Base-by-base conservation (phyloP, 2,329 filamentous ascomycete species). In the Rutstroemia sp. region DNA sequence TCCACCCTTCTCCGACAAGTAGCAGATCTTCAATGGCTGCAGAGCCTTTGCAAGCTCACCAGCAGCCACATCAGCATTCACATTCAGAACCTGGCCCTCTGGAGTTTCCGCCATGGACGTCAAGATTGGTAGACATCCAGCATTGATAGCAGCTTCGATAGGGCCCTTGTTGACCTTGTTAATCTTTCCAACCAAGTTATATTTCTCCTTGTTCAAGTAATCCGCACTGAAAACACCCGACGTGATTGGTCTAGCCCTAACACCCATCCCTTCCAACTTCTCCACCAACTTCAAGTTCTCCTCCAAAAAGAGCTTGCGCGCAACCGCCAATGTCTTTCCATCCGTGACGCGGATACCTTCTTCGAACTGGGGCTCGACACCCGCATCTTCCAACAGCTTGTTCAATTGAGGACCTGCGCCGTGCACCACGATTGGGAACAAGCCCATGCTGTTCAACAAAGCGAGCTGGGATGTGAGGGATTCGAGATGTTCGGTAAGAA, bases 1-100 rank as follows among this genome's bases (percentile, higher is more conserved):
- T 7, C 92, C 94, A 50, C 94, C 94, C 80, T 97, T 97, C 76
- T 99, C 94, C 5, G 91, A 95, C n/a, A 97, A 80, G 71, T 96
- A 99, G 58, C 99, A 92, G 60, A 97, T 92, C 83, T 99, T 99
- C 67, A 97, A 77, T 25, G 94, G 94, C 73, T 97, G 86, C 54
- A 99, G 78, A 56, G 88, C 84, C 58, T 89, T 86, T 23, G 94
- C 92, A 59, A 99, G 79, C 75, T 96, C 92, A 62, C 92, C 92
- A 30, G 94, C 94, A 38, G 92, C 92, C 60, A 96, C 92, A 72
- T 99, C 94, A 38, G 94, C 94, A 68, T 99, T 99, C 71, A 99
- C 94, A 69, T 99, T 99, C 61, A 99, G 80, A 51, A 97, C 85
- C 72, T 92, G 90, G 8, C 94, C 94, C 61, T 96, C 91, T 48